Evolutionary conservation across 2,329 filamentous ascomycete species (phyloP).

Genomic region (Sphaerulina musiva): DNA sequence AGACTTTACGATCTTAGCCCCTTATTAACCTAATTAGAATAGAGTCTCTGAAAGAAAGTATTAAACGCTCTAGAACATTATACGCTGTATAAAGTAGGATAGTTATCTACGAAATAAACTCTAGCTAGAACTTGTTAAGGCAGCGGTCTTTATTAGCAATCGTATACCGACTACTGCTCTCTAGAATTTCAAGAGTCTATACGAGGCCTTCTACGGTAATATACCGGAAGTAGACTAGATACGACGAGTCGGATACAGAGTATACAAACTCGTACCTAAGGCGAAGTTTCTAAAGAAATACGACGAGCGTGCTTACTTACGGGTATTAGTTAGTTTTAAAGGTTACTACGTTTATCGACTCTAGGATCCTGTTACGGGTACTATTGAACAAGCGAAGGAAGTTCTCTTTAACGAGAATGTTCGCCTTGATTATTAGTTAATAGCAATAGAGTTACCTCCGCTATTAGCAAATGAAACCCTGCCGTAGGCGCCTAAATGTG

Average conservation of each 20-base stretch:
- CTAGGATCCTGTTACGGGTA: neutral
- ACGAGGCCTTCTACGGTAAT: neutral
- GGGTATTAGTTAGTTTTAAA: neutral
- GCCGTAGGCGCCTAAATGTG: neutral
- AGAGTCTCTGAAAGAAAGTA: neutral
- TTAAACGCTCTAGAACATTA: neutral
- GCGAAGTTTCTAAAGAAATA: neutral
- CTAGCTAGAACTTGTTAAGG: neutral
- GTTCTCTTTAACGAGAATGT: neutral
- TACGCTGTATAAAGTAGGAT: neutral
- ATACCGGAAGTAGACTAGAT: neutral
- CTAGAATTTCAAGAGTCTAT: neutral
- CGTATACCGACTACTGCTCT: neutral
- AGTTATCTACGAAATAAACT: neutral
- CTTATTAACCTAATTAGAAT: neutral
- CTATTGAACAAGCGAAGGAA: neutral
- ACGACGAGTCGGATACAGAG: neutral
- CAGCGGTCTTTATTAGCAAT: neutral
- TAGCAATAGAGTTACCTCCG: neutral
- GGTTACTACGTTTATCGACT: neutral
- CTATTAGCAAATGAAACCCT: neutral
- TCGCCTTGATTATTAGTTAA: neutral
- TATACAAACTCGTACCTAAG: neutral
- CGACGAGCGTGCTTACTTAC: neutral
- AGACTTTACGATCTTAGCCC: neutral